Evolutionary conservation across 805 yeast species (phyloP).

Genomic region (Zygosaccharomyces bisporus): DNA sequence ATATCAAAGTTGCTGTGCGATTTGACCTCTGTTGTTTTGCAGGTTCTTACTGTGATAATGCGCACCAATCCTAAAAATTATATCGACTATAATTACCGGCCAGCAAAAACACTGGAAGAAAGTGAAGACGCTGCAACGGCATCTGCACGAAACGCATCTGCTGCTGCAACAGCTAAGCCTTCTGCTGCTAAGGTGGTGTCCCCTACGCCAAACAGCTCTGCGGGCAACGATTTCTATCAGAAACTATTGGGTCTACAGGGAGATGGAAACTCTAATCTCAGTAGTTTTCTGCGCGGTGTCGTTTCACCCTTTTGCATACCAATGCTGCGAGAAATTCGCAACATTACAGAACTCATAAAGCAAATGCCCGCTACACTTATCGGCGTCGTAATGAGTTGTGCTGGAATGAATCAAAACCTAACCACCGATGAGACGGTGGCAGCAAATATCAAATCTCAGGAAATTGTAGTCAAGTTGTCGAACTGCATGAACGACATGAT

Average conservation of each 20-base stretch:
- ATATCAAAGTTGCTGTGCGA: slow-evolving; percentile 23
- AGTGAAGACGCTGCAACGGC: neutral
- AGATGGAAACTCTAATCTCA: slow-evolving; percentile 12
- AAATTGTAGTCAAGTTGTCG: slow-evolving; percentile 30
- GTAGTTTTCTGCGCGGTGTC: slow-evolving; percentile 24
- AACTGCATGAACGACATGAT: slow-evolving; percentile 35
- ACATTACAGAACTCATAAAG: slow-evolving; percentile 29
- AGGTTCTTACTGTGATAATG: slow-evolving; percentile 26
- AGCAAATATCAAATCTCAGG: slow-evolving; percentile 21
- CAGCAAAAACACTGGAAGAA: slow-evolving; percentile 6
- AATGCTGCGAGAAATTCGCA: slow-evolving; percentile 28
- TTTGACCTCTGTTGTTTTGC: slow-evolving; percentile 25
- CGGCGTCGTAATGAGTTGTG: slow-evolving; percentile 26
- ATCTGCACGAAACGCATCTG: neutral
- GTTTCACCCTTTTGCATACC: slow-evolving; percentile 32
- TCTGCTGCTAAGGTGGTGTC: neutral
- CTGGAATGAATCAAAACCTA: slow-evolving; percentile 14
- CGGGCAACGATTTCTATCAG: slow-evolving; percentile 28
- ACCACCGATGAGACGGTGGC: neutral
- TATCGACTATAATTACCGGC: slow-evolving; percentile 27
- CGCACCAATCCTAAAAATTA: slow-evolving; percentile 32
- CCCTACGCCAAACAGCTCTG: slow-evolving; percentile 1
- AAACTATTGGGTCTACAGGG: slow-evolving; percentile 29
- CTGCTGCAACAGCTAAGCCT: neutral
- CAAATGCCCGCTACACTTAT: slow-evolving; percentile 33